These are phyloP conservation scores for Pythium scleroteichum DNA, from an alignment of 352 stramenopile species.

Conservation along the genomic window DNA sequence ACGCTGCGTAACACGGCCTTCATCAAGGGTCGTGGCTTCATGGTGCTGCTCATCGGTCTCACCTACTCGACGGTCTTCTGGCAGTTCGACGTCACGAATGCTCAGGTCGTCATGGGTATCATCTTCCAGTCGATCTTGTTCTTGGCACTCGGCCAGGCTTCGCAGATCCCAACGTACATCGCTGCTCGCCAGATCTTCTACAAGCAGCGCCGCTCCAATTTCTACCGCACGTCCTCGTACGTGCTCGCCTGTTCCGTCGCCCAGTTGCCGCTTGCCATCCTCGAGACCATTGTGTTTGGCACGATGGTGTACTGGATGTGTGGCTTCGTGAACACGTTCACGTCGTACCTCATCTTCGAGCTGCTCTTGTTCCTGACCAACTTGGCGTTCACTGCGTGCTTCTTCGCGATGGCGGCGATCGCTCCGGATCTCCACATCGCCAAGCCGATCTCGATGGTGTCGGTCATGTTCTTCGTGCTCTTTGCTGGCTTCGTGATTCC, in stretches of 20 bases:
- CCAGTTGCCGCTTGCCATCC: constrained; percentile 39
- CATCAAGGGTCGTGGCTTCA: constrained; percentile 24
- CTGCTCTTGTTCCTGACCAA: constrained; percentile 50
- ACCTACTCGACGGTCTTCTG: constrained; percentile 28
- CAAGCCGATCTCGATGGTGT: constrained; percentile 23
- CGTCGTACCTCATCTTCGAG: constrained; percentile 55
- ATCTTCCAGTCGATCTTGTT: constrained; percentile 5
- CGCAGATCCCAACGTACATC: constrained; percentile 63
- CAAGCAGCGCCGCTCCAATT: constrained; percentile 66
- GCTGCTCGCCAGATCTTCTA: constrained; percentile 49
- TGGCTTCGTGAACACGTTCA: constrained; percentile 38
- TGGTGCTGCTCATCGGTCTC: constrained; percentile 32
- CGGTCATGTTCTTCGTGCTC: constrained; percentile 29
- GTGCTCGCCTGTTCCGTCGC: constrained; percentile 43
- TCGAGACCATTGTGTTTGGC: constrained; percentile 41
- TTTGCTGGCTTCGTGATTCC: constrained; percentile 38
- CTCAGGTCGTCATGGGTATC: constrained; percentile 47
- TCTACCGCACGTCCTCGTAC: constrained; percentile 65
- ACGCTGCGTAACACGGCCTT: constrained; percentile 38
- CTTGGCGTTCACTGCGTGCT: constrained; percentile 28
- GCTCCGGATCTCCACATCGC: constrained; percentile 23
- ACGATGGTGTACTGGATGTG: constrained; percentile 50
- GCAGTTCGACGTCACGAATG: constrained; percentile 19
- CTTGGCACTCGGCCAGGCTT: constrained; percentile 31
- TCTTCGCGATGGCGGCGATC: constrained; percentile 26